Conservation (phyloP, 1,139 yeast species). For the Yamadazyma membranifaciens region DNA sequence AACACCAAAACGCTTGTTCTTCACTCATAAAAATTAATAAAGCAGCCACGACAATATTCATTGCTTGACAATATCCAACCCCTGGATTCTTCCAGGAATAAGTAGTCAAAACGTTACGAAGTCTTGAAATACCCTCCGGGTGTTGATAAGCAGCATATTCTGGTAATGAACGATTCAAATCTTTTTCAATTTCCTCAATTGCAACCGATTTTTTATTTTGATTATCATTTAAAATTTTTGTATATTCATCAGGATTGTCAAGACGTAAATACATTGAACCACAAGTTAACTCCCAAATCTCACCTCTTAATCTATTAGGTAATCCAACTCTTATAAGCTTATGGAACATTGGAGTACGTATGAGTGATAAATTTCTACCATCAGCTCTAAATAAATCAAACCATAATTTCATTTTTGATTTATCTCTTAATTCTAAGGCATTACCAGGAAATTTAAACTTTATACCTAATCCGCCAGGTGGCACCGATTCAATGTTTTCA, state of each 20-base stretch:
- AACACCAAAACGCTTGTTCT: slow-evolving; percentile 96
- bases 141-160: slow-evolving; percentile 94
- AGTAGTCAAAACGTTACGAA: slow-evolving; percentile 86
- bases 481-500: slow-evolving; percentile 52
- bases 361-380: slow-evolving; percentile 79
- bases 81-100: slow-evolving; percentile 98
- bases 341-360: slow-evolving; percentile 74
- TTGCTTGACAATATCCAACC: slow-evolving; percentile 97
- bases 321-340: slow-evolving; percentile 85
- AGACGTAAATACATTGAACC: slow-evolving; percentile 82
- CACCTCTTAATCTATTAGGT: slow-evolving; percentile 91
- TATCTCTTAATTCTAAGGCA: slow-evolving; percentile 71
- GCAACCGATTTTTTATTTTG: slow-evolving; percentile 71
- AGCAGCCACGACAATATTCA: slow-evolving; percentile 97
- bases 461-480: slow-evolving; percentile 84
- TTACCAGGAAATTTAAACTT: slow-evolving; percentile 88
- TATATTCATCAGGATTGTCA: slow-evolving; percentile 61
- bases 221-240: slow-evolving; percentile 55
- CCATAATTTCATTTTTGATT: slow-evolving; percentile 89
- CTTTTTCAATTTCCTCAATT: slow-evolving; percentile 95
- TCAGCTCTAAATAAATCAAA: slow-evolving; percentile 80
- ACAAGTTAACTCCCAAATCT: slow-evolving; percentile 89
- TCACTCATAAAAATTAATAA: slow-evolving; percentile 90
- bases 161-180: slow-evolving; percentile 88
- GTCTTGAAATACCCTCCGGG: slow-evolving; percentile 77